A percentile compares a stretch with the other conserved stretches of the same genome.
Conservation (phyloP, 805 yeast genomes). For the Candida incommunis region DNA sequence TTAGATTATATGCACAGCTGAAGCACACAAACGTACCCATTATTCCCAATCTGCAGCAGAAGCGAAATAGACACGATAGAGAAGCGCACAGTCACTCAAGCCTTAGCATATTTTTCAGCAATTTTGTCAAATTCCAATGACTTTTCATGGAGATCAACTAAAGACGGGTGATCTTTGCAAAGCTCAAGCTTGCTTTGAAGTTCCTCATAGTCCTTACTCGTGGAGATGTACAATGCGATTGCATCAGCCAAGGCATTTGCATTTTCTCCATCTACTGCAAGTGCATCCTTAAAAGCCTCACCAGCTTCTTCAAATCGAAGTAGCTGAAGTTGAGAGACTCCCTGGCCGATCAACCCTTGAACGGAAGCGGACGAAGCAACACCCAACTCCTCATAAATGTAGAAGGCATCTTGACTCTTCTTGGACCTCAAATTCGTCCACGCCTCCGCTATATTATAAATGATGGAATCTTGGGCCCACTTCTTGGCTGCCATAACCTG, state of each 20-base stretch:
- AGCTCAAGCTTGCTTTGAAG: slow-evolving; percentile 14
- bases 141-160: slow-evolving; percentile 48
- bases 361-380: slow-evolving; percentile 22
- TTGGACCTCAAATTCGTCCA: slow-evolving; percentile 38
- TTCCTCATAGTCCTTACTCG: slow-evolving; percentile 27
- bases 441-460: slow-evolving; percentile 67
- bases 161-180: slow-evolving; percentile 43
- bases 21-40: too few relatives aligned
- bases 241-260: slow-evolving; percentile 41
- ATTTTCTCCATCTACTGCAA: slow-evolving; percentile 25
- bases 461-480: slow-evolving; percentile 57
- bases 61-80: too few relatives aligned
- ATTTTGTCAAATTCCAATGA: slow-evolving; percentile 52
- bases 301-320: slow-evolving; percentile 73
- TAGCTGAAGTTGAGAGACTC: slow-evolving; percentile 65
- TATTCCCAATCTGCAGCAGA: too few relatives aligned
- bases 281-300: slow-evolving; percentile 32
- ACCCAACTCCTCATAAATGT: slow-evolving; percentile 51
- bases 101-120: slow-evolving; percentile 24
- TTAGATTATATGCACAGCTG: too few relatives aligned
- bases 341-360: slow-evolving; percentile 48
- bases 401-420: slow-evolving; percentile 26
- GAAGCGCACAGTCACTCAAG: too few relatives aligned
- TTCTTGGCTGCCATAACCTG: slow-evolving; percentile 30
- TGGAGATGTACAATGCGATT: slow-evolving; percentile 46